Conservation (phyloP, 306 rosid genomes). For the Ceratonia siliqua region DNA sequence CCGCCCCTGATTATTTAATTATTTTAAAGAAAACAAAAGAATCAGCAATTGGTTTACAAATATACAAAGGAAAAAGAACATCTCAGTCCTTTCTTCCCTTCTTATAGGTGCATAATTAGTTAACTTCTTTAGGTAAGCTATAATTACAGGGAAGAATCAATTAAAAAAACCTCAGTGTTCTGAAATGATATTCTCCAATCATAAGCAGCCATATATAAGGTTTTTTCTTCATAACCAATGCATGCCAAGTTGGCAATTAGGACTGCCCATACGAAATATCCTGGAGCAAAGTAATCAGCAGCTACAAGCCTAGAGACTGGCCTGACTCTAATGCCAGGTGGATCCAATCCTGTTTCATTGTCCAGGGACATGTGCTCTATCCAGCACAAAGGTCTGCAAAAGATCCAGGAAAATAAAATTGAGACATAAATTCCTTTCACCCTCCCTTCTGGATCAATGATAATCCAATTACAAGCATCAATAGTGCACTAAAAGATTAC, state of each 20-base stretch:
- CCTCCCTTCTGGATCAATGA: background rate
- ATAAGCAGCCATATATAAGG: slow-evolving; percentile 87
- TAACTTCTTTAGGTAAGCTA: slow-evolving; percentile 4
- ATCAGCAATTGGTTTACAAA: background rate
- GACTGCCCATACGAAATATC: slow-evolving; percentile 91
- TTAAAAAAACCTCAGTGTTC: slow-evolving; percentile 67
- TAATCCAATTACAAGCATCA: slow-evolving; percentile 25
- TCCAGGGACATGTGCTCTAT: slow-evolving; percentile 83
- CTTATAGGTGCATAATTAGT: slow-evolving; percentile 17
- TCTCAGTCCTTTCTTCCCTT: background rate
- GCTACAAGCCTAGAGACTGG: slow-evolving; percentile 87
- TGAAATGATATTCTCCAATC: slow-evolving; percentile 92
- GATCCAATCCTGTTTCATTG: slow-evolving; percentile 86
- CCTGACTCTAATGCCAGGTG: slow-evolving; percentile 76
- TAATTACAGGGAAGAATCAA: background rate
- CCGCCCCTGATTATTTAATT: slow-evolving; percentile 54
- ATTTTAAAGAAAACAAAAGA: background rate
- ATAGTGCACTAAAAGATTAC: background rate
- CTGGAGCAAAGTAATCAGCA: slow-evolving; percentile 88
- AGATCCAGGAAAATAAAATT: slow-evolving; percentile 26
- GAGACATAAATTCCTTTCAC: slow-evolving; percentile 14
- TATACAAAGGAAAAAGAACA: background rate
- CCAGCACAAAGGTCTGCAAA: slow-evolving; percentile 84
- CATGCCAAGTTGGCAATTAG: slow-evolving; percentile 84
- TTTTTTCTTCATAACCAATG: slow-evolving; percentile 85